phyloP scores from a whole-genome alignment of 2,329 filamentous ascomycete species.

The Pseudomassariella vexata region DNA sequence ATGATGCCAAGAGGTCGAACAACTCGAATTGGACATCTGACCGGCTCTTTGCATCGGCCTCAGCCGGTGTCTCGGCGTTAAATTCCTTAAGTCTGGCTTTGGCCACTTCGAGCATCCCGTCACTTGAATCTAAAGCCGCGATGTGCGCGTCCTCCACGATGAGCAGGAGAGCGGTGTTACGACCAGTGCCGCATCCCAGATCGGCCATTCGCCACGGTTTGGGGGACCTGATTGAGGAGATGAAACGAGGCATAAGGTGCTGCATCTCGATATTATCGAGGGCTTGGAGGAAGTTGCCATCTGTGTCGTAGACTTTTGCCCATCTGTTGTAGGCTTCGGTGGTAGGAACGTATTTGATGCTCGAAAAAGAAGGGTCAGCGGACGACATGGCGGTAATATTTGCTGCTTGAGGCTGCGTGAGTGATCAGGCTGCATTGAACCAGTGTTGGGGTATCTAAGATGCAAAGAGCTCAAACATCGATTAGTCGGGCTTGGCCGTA shows the following conservation, averaged over 20 bases:
- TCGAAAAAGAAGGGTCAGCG: constrained; percentile 7
- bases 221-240: constrained; percentile 24
- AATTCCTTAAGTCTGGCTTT: constrained; percentile 22
- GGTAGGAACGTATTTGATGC: constrained; percentile 25
- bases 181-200: constrained; percentile 59
- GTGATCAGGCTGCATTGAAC: too few species aligned
- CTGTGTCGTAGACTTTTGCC: constrained; percentile 52
- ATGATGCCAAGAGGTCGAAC: constrained; percentile 31
- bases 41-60: not conserved
- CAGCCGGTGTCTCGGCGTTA: not conserved
- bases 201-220: constrained; percentile 43
- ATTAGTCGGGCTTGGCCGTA: too few species aligned
- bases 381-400: too few species aligned
- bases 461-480: too few species aligned
- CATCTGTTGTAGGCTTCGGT: constrained; percentile 26
- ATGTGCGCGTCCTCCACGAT: constrained; percentile 29
- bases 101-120: constrained; percentile 52
- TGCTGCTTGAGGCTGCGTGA: too few species aligned
- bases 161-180: constrained; percentile 52
- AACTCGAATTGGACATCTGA: constrained; percentile 19
- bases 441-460: too few species aligned
- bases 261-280: constrained; percentile 54
- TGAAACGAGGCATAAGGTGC: constrained; percentile 41
- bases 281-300: constrained; percentile 61
- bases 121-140: constrained; percentile 50